Percentiles rank a stretch among this genome's conserved stretches.
phyloP scores from a whole-genome alignment of 1,284 basidiomycete species.

The Cryptococcus sp. region DNA sequence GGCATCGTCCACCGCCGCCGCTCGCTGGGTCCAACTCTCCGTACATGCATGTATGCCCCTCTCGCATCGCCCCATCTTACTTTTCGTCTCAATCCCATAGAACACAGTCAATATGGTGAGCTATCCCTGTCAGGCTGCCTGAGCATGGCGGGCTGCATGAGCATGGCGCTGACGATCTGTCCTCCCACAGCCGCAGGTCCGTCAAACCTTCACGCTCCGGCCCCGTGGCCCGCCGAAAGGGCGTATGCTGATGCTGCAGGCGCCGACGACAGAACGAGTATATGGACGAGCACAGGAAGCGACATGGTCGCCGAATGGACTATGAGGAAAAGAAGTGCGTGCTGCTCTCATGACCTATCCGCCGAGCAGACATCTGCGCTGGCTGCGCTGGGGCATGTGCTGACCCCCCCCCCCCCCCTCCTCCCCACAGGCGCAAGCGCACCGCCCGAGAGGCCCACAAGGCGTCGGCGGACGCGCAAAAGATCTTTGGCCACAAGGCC shows the following conservation, averaged over 20 bases:
- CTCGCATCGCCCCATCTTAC: not conserved
- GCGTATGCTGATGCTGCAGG: not conserved
- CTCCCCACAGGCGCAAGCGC: slow-evolving; percentile 72
- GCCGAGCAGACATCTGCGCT: no score
- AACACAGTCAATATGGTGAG: slow-evolving; percentile 22
- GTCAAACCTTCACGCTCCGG: slow-evolving; percentile 5
- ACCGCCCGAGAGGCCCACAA: slow-evolving; percentile 89
- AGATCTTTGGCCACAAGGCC: slow-evolving; percentile 93
- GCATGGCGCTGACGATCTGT: slow-evolving; percentile 4
- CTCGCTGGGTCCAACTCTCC: not conserved
- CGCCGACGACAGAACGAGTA: slow-evolving; percentile 46
- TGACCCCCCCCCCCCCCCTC: not conserved
- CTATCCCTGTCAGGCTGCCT: not conserved
- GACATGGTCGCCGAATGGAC: slow-evolving; percentile 50
- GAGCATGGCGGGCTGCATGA: not conserved
- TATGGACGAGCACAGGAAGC: slow-evolving; percentile 52
- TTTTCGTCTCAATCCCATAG: not conserved
- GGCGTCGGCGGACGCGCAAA: slow-evolving; percentile 81
- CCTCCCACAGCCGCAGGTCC: slow-evolving; percentile 40
- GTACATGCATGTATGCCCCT: slow-evolving; percentile 2
- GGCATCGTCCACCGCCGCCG: slow-evolving; percentile 9
- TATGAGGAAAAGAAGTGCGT: slow-evolving; percentile 50
- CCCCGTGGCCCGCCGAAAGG: no score
- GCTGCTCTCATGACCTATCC: no score
- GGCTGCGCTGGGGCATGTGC: not conserved